Evolutionary conservation across 228 moss, liverwort and hornwort genomes (phyloP).

Genomic region (Sphagnum magellanicum): DNA sequence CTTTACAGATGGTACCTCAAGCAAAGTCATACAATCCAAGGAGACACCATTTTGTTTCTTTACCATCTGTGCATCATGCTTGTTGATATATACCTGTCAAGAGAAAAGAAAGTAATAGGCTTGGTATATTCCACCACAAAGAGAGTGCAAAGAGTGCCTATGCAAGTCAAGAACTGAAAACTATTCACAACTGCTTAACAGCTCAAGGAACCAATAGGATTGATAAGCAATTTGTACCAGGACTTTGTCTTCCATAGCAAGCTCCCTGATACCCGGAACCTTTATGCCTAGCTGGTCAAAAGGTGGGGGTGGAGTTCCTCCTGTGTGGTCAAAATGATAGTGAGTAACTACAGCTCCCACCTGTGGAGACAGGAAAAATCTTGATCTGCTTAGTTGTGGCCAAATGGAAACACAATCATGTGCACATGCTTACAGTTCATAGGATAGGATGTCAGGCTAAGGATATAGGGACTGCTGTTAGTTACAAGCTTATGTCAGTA

Average conservation of each 20-base stretch:
- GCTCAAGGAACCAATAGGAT: no score
- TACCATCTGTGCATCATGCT: constrained; percentile 65
- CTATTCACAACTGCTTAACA: no score
- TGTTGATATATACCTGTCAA: constrained; percentile 63
- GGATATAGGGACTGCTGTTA: no score
- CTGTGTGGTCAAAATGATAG: constrained; percentile 97
- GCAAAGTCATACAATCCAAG: constrained; percentile 45
- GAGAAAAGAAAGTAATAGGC: background rate
- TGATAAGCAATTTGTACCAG: constrained; percentile 24
- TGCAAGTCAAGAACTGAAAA: no score
- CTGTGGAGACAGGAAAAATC: constrained; percentile 4
- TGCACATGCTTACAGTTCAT: no score
- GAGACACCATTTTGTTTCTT: constrained; percentile 58
- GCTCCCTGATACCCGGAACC: constrained; percentile 88
- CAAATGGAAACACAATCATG: no score
- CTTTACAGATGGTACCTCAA: constrained; percentile 33
- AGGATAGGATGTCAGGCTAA: no score
- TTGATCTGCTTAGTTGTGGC: no score
- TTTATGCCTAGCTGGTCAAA: constrained; percentile 90
- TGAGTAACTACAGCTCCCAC: constrained; percentile 95
- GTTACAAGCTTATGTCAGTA: no score
- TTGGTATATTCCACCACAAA: background rate
- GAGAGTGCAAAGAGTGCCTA: background rate
- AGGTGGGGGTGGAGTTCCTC: constrained; percentile 92
- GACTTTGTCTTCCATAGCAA: constrained; percentile 83